Evolutionary conservation across 805 yeast species (phyloP), one percentile per base, ranked within the genome.

Genomic region (Schwanniomyces occidentalis): DNA sequence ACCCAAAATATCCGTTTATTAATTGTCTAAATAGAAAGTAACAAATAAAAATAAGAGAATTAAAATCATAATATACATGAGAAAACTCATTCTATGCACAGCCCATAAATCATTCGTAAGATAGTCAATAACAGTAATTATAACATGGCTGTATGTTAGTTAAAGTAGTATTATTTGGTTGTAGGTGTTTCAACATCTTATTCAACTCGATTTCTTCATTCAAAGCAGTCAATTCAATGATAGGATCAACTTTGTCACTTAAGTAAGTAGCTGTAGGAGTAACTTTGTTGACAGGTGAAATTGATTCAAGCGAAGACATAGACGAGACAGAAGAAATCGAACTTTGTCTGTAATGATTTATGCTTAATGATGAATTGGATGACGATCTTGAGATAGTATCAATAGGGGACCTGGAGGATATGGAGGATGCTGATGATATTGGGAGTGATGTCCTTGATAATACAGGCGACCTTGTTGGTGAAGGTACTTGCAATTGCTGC

Each of bases 141-240:
- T n/a, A n/a, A n/a, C n/a, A n/a, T n/a, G n/a, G n/a, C n/a, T n/a
- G n/a, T n/a, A n/a, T 21, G 23, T 21, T 10, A 8, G 9, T 10
- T 21, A 8, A 21, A 21, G 23, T 24, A 12, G 20, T 24, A 6
- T 25, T 13, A 10, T 26, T 28, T 15, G 39, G 24, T 18, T 38
- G 25, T 19, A 42, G 35, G 35, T 31, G 43, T 25, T 48, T 45
- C 34, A 58, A 46, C 40, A 58, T 45, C 28, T 45, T 48, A 34
- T 59, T 59, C 41, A 63, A 56, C 38, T 58, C 57, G 23, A 48
- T 46, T 38, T 62, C 66, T 42, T 62, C 69, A 19, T 56, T 58
- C 26, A 52, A 44, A 8, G 69, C 69, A 9, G 67, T 46, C 28
- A 58, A 41, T 41, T 63, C 69, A 25, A 63, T 60, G 7, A 51